Evolutionary conservation across 2,329 filamentous ascomycete species (phyloP).

Genomic region (Trichoderma sp.): DNA sequence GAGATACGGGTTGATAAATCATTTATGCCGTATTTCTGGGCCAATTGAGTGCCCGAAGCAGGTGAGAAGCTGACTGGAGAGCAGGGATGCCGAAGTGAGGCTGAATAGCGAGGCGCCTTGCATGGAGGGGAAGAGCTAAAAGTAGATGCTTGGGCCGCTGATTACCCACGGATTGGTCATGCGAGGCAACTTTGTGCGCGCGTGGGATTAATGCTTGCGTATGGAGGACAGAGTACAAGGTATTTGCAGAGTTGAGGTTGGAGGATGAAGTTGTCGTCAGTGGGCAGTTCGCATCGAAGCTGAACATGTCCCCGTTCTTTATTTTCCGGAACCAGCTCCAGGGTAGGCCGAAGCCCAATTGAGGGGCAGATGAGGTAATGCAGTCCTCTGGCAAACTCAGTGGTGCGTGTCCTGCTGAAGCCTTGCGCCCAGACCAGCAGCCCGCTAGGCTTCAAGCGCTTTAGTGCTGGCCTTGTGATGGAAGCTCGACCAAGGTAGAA

Average conservation of each 20-base stretch:
- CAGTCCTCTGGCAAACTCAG: background rate
- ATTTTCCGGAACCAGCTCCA: background rate
- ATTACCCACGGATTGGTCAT: background rate
- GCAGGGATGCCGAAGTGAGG: conserved; percentile 4
- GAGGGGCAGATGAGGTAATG: conserved; percentile 4
- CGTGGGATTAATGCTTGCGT: background rate
- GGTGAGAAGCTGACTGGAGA: background rate
- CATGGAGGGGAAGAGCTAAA: background rate
- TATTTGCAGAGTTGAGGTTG: background rate
- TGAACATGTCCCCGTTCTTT: background rate
- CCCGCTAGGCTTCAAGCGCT: background rate
- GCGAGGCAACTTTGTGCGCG: background rate
- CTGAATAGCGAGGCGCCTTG: background rate
- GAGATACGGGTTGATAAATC: background rate
- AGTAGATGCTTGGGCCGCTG: background rate
- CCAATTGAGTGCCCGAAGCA: background rate
- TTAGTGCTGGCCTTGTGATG: conserved; percentile 13
- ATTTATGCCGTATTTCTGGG: background rate
- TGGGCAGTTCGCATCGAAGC: background rate
- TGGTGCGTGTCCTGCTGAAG: conserved; percentile 22
- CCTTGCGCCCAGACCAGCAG: conserved; percentile 19
- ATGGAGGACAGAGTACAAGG: background rate
- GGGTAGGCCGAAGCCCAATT: background rate
- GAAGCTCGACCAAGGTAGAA: conserved; percentile 8
- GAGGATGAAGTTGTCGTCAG: background rate